These are phyloP conservation scores for Scutellaria minor DNA, from an alignment of 257 asterid species.

Conservation along the genomic window DNA sequence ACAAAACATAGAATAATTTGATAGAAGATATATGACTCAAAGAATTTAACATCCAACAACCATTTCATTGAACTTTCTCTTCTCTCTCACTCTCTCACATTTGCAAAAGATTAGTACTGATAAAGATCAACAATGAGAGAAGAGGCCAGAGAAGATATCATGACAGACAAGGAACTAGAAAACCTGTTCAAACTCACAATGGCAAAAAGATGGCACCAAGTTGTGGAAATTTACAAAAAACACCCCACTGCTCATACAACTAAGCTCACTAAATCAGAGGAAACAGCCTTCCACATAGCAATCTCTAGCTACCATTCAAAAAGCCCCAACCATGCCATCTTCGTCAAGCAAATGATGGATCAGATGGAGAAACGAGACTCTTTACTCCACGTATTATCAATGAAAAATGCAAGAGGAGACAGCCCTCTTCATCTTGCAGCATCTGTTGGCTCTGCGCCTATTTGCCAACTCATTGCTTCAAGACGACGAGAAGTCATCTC, in stretches of 20 bases:
- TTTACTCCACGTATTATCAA: not conserved
- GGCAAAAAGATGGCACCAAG: conserved; percentile 44
- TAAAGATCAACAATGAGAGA: not conserved
- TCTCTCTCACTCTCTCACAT: too few relatives aligned
- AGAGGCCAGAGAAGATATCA: not conserved
- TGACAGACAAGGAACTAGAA: conserved; percentile 4
- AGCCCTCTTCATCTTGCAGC: conserved; percentile 68
- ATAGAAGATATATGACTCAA: too few relatives aligned
- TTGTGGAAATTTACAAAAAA: not conserved
- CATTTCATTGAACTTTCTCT: too few relatives aligned
- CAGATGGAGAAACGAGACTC: not conserved
- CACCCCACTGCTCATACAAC: not conserved
- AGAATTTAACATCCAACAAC: too few relatives aligned
- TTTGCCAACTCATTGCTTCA: conserved; percentile 31
- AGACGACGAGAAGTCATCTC: conserved; percentile 22
- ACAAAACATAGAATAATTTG: too few relatives aligned
- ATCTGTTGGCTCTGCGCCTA: conserved; percentile 41
- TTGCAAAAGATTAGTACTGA: too few relatives aligned
- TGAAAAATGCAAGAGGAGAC: conserved; percentile 43
- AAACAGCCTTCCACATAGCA: conserved; percentile 59
- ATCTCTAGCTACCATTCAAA: conserved; percentile 43
- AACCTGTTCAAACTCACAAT: conserved; percentile 38
- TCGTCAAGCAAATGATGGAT: conserved; percentile 31
- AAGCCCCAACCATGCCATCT: not conserved
- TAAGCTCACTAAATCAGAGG: conserved; percentile 48